phyloP scores from a whole-genome alignment of 441 rosid species.

The Omphalea diandra region DNA sequence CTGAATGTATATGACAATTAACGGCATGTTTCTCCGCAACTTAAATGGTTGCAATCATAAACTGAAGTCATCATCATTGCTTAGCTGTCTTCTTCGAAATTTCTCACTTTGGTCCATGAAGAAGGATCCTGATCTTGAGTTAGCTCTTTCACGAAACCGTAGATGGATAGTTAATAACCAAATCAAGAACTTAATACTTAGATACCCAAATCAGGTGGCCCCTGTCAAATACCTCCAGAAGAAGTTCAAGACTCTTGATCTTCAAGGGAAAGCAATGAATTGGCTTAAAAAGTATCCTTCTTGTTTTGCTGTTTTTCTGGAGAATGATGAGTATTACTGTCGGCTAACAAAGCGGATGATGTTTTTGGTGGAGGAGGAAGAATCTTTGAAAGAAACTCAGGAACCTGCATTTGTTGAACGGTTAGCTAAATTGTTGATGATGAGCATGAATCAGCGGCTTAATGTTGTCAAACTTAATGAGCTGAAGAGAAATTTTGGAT shows the following conservation, averaged over 20 bases:
- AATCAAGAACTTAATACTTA: constrained; percentile 71
- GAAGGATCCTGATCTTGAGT: constrained; percentile 84
- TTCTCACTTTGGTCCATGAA: constrained; percentile 89
- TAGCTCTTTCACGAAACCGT: constrained; percentile 71
- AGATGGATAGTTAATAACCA: constrained; percentile 89
- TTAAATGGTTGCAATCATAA: background rate
- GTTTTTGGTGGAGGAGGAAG: constrained; percentile 80
- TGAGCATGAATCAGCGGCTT: constrained; percentile 72
- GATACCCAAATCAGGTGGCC: constrained; percentile 62
- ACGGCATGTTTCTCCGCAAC: constrained; percentile 4
- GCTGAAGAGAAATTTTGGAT: constrained; percentile 73
- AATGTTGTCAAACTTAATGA: constrained; percentile 73
- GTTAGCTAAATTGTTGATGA: constrained; percentile 76
- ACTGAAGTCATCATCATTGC: constrained; percentile 15
- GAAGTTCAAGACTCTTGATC: constrained; percentile 90
- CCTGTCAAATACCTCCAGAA: constrained; percentile 72
- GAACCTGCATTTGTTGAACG: constrained; percentile 55
- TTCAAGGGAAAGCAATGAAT: constrained; percentile 86
- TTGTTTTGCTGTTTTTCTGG: constrained; percentile 65
- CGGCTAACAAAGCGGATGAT: constrained; percentile 69
- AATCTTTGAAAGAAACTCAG: constrained; percentile 59
- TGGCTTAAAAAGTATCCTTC: constrained; percentile 92
- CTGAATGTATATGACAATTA: background rate
- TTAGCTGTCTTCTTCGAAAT: constrained; percentile 33
- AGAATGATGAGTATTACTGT: constrained; percentile 65